Evolutionary conservation across 495 filamentous ascomycete genomes (phyloP), one percentile per base, ranked within the genome.

Genomic region (Ramalina peruviana): DNA sequence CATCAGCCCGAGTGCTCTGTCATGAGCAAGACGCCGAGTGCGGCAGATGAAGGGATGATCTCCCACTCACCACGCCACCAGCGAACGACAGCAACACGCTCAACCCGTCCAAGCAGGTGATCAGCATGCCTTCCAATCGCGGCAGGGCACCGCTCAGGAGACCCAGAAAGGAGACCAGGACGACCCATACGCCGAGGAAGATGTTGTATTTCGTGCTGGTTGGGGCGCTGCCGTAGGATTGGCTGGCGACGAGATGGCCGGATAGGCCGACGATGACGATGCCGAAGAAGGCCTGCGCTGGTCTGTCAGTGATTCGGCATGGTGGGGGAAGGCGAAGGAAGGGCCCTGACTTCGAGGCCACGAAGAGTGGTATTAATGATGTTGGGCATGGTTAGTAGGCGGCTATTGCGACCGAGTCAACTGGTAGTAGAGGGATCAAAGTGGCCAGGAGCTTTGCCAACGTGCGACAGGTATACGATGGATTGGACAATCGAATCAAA

Each of bases 81-180:
- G 70, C 72, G 60, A 86, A 74, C 65, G 74, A 80, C 67, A 86
- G 80, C 36, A 85, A 54, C 19, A 66, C 63, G 59, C 80, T 81
- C 36, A 83, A 65, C 1, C 51, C 60, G 60, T 85, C 82, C 12
- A 85, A 43, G 11, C 62, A 58, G 50, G 80, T 57, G 58, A 73
- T 62, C 46, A 80, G 55, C 40, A 79, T 63, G 36, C 74, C 41
- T 25, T 69, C 66, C 58, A 75, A 67, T 57, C 62, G 58, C 0
- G 66, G 56, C 42, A 71, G 68, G 45, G 70, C 64, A 3, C 71
- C 65, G 4, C 73, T 74, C 4, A 72, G 72, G n/a, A 81, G 76
- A 54, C 81, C 82, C 51, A 82, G 53, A 25, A 85, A 63, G 23
- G 79, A 70, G 63, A 82, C 76, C 57, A 81, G 54, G 58, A 86